A percentile compares a stretch with the other conserved stretches of the same genome.
Conservation (phyloP, 768 basidiomycete species). For the Lactarius deliciosus region DNA sequence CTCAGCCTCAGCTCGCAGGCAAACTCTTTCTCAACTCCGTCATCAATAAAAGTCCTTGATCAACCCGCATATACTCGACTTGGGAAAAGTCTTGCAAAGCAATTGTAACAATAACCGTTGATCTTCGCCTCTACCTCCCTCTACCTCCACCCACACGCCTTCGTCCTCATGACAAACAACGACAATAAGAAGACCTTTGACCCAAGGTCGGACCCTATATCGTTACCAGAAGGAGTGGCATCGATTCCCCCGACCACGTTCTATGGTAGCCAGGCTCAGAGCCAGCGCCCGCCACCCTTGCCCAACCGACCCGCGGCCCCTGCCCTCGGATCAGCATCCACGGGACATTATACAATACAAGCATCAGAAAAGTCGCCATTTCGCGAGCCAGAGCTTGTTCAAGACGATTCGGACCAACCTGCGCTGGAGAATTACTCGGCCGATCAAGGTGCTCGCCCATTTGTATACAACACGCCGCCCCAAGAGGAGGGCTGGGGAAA, state of each 20-base stretch:
- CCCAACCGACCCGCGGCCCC: slow-evolving; percentile 36
- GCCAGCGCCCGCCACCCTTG: slow-evolving; percentile 38
- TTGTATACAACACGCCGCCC: slow-evolving; percentile 19
- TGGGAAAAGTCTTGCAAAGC: neutral
- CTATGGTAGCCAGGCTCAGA: slow-evolving; percentile 18
- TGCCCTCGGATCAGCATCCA: slow-evolving; percentile 40
- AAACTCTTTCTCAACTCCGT: neutral
- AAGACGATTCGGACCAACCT: slow-evolving; percentile 28
- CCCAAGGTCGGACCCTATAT: slow-evolving; percentile 1
- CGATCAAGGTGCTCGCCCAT: slow-evolving; percentile 22
- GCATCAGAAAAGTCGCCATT: slow-evolving; percentile 33
- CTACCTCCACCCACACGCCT: neutral
- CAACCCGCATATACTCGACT: neutral
- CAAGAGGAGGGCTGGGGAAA: slow-evolving; percentile 18
- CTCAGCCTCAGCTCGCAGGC: neutral
- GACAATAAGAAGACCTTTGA: slow-evolving; percentile 10
- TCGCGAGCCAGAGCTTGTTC: slow-evolving; percentile 36
- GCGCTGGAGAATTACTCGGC: slow-evolving; percentile 11
- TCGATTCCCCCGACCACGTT: slow-evolving; percentile 33
- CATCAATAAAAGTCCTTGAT: neutral
- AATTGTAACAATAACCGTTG: neutral
- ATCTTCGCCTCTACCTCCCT: neutral
- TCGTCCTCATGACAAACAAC: slow-evolving; percentile 17
- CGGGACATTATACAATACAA: slow-evolving; percentile 34
- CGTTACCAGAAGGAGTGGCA: slow-evolving; percentile 18